Conservation (phyloP, 2,329 filamentous ascomycete species). For the Esteya vermicola region DNA sequence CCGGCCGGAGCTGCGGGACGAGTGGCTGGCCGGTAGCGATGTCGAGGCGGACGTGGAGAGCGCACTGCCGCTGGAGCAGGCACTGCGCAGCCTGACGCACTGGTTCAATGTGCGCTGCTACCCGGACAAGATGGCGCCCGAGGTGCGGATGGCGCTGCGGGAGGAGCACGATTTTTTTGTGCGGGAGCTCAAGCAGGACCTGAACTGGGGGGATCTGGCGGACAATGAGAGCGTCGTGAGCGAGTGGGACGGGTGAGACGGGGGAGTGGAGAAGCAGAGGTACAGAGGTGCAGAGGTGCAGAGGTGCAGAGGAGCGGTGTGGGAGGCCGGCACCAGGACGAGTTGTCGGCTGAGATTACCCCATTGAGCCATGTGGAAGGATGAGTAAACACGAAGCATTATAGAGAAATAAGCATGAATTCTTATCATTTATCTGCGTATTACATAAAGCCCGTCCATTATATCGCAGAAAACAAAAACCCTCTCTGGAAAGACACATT, state of each 20-base stretch:
- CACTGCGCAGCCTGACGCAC: conserved; percentile 74
- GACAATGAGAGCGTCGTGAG: conserved; percentile 15
- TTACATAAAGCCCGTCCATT: too few relatives aligned
- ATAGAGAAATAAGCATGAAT: too few relatives aligned
- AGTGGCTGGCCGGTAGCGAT: conserved; percentile 85
- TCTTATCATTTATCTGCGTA: too few relatives aligned
- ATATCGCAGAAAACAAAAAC: too few relatives aligned
- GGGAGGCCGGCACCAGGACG: too few relatives aligned
- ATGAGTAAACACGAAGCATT: too few relatives aligned
- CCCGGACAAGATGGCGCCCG: conserved; percentile 58
- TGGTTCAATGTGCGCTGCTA: conserved; percentile 86
- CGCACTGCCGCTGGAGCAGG: conserved; percentile 82
- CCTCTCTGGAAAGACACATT: too few relatives aligned
- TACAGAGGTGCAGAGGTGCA: neutral
- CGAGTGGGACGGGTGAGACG: conserved; percentile 9
- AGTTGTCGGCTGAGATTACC: too few relatives aligned
- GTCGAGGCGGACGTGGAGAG: conserved; percentile 91
- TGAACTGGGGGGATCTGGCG: conserved; percentile 29
- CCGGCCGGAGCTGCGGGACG: conserved; percentile 79
- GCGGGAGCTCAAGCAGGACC: conserved; percentile 56
- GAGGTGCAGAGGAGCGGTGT: neutral
- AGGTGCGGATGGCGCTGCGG: conserved; percentile 42
- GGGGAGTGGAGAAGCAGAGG: neutral
- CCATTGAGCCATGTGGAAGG: too few relatives aligned
- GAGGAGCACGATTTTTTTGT: conserved; percentile 72